These are phyloP conservation scores for Crataegus laevigata DNA, from an alignment of 306 rosid species.

Conservation along the genomic window DNA sequence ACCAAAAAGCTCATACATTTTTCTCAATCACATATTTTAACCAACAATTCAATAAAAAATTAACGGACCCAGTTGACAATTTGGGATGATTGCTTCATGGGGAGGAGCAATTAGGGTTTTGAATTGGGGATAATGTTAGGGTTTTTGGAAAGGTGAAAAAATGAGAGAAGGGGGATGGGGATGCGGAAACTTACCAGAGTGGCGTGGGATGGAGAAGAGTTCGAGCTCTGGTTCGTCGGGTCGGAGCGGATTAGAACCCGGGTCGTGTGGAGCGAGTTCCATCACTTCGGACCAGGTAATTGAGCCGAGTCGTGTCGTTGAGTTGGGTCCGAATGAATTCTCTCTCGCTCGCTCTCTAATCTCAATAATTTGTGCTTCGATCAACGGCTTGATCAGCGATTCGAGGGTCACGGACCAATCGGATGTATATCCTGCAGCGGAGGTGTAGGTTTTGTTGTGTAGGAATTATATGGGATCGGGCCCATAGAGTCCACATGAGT, in stretches of 20 bases:
- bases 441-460: not conserved
- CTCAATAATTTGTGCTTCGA: not conserved
- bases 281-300: slow-evolving; percentile 21
- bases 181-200: slow-evolving; percentile 54
- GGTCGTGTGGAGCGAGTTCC: slow-evolving; percentile 46
- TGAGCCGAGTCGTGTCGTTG: slow-evolving; percentile 11
- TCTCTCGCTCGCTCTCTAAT: not conserved
- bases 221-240: slow-evolving; percentile 79
- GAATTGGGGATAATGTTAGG: not conserved
- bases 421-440: not conserved
- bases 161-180: not conserved
- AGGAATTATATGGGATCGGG: not conserved
- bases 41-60: not conserved
- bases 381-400: not conserved
- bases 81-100: not conserved
- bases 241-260: slow-evolving; percentile 37
- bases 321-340: slow-evolving; percentile 1
- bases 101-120: slow-evolving; percentile 16
- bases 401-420: slow-evolving; percentile 4
- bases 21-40: not conserved
- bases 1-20: not conserved
- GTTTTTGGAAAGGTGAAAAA: not conserved
- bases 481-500: not conserved
- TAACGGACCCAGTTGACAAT: not conserved
- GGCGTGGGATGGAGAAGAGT: slow-evolving; percentile 85